Conservation (phyloP, 305 asterid species). For the Solanum hybrid region DNA sequence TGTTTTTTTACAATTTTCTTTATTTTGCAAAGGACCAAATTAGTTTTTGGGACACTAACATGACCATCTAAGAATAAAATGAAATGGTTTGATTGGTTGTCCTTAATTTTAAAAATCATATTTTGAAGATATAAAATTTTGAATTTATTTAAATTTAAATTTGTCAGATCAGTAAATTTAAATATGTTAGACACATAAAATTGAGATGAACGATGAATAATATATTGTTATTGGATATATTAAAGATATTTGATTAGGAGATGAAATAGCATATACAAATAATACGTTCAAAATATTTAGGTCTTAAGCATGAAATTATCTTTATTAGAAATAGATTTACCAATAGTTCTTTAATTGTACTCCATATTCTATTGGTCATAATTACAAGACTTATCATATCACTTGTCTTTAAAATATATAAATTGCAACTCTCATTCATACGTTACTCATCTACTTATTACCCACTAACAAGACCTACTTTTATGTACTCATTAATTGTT, state of each 20-base stretch:
- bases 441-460: not conserved
- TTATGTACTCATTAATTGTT: not conserved
- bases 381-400: not conserved
- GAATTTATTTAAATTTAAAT: not conserved
- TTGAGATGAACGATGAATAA: not conserved
- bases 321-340: no score
- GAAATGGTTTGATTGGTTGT: not conserved
- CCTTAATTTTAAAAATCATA: not conserved
- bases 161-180: not conserved
- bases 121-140: not conserved
- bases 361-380: not conserved
- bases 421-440: not conserved
- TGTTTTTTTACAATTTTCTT: slow-evolving; percentile 14
- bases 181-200: not conserved
- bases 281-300: not conserved
- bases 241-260: not conserved
- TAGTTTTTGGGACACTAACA: slow-evolving; percentile 2
- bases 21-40: slow-evolving; percentile 7
- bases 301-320: not conserved
- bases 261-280: not conserved
- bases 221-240: not conserved
- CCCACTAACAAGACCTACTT: not conserved
- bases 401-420: not conserved
- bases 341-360: not conserved
- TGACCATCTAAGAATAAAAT: not conserved